Evolutionary conservation across 2,329 filamentous ascomycete species (phyloP).

Genomic region (Cladosporium austrohemisphaericum): DNA sequence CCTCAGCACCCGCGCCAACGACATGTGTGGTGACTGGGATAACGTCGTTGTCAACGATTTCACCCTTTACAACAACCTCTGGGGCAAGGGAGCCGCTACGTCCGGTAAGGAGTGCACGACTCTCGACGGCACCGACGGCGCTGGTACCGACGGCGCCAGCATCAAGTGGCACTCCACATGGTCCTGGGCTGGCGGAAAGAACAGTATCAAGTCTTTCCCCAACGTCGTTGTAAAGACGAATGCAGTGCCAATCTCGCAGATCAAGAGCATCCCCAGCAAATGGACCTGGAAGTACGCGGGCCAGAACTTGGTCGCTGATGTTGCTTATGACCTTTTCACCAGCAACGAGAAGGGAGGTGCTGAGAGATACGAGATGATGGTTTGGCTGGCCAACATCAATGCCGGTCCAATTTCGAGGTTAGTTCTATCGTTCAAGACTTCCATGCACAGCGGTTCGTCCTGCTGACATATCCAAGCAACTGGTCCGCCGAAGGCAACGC

Average conservation of each 20-base stretch:
- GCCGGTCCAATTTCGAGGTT: slow-evolving; percentile 57
- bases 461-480: slow-evolving; percentile 27
- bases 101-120: slow-evolving; percentile 47
- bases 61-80: slow-evolving; percentile 42
- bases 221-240: slow-evolving; percentile 38
- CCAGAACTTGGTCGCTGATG: slow-evolving; percentile 51
- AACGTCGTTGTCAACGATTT: slow-evolving; percentile 29
- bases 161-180: slow-evolving; percentile 44
- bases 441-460: not conserved
- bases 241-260: slow-evolving; percentile 30
- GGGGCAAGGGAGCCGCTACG: slow-evolving; percentile 39
- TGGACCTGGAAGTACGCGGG: slow-evolving; percentile 52
- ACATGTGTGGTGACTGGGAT: slow-evolving; percentile 31
- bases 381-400: slow-evolving; percentile 58
- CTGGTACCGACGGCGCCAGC: slow-evolving; percentile 35
- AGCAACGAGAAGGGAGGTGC: slow-evolving; percentile 43
- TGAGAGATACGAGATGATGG: slow-evolving; percentile 62
- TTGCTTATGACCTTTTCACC: slow-evolving; percentile 62
- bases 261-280: slow-evolving; percentile 43
- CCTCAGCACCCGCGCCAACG: slow-evolving; percentile 20
- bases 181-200: slow-evolving; percentile 29
- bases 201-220: slow-evolving; percentile 43
- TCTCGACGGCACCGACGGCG: slow-evolving; percentile 37
- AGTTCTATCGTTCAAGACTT: not conserved
- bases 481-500: slow-evolving; percentile 32